Percentiles rank a stretch among this genome's conserved stretches.
Evolutionary conservation across 305 asterid genomes (phyloP).

Genomic region (Salvia sclarea): DNA sequence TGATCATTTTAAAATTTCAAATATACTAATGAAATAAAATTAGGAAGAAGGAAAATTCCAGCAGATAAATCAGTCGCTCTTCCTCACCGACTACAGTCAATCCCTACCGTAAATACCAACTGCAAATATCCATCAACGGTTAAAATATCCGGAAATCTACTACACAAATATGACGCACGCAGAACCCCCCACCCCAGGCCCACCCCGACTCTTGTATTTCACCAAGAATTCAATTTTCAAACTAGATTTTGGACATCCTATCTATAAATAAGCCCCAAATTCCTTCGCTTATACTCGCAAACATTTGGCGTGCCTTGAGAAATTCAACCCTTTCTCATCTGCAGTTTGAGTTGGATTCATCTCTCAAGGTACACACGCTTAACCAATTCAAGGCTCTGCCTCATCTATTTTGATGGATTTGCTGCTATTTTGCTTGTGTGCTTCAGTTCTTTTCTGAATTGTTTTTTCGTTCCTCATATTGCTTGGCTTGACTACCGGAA

Average conservation of each 20-base stretch:
- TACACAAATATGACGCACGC: constrained; percentile 17
- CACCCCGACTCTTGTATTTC: too few species aligned
- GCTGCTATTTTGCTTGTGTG: not conserved
- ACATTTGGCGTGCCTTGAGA: constrained; percentile 29
- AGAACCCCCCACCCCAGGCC: not conserved
- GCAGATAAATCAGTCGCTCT: constrained; percentile 11
- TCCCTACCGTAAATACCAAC: constrained; percentile 20
- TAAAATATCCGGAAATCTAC: not conserved
- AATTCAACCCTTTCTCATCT: constrained; percentile 19
- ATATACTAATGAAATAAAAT: too few species aligned
- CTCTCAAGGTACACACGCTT: constrained; percentile 29
- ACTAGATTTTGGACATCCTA: not conserved
- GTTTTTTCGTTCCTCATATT: not conserved
- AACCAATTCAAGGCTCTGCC: constrained; percentile 7
- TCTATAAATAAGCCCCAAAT: constrained; percentile 39
- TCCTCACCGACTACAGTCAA: constrained; percentile 36
- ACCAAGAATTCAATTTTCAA: not conserved
- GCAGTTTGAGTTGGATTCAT: constrained; percentile 18
- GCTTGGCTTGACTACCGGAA: not conserved
- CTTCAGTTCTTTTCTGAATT: not conserved
- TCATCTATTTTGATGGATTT: constrained; percentile 1
- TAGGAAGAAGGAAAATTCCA: not conserved
- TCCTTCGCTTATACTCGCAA: constrained; percentile 25
- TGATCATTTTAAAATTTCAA: too few species aligned
- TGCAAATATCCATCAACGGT: constrained; percentile 27